Evolutionary conservation across 2,329 filamentous ascomycete genomes (phyloP), one percentile per base, ranked within the genome.

Genomic region (Aspergillus jensenii): DNA sequence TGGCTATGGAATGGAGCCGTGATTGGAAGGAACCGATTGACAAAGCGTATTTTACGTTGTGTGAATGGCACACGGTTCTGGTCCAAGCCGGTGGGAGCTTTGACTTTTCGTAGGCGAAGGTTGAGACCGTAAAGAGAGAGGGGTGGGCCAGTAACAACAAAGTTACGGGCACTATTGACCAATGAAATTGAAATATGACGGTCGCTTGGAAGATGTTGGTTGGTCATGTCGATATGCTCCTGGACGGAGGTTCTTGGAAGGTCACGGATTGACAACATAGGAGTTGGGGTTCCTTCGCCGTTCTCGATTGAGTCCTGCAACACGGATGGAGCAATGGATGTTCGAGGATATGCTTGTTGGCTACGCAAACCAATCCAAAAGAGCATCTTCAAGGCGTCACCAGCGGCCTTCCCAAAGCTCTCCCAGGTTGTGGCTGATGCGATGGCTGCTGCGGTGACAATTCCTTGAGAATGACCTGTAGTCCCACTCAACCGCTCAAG

Each of bases 361-460:
- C 93, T 97, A 70, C 95, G 89, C 60, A 93, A 88, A 73, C 96
- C 95, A 66, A 99, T 96, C 95, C 95, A 99, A 83, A 99, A 99
- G 31, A 99, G 88, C 70, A 97, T 91, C 31, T 90, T 95, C 63
- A 99, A 81, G 3, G 93, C 90, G 66, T 91, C 87, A 68, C 84
- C 88, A 55, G 91, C 85, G 55, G 91, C 86, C 69, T 90, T 87
- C 64, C 90, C 86, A 74, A 95, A 99, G 1, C 90, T 90, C 62
- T 96, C 92, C 95, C 95, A 99, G 27, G 90, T 92, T 65, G 91
- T 90, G 4, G 93, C 91, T 5, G 93, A 91, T 2, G 96, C 90
- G 59, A 95, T 96, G 23, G 90, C 90, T 31, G 93, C 92, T 23
- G 95, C 95, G 61, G 96, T 92, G 60, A 99, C 90, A 17, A 99